A percentile compares a stretch with the other conserved stretches of the same genome.
These are phyloP conservation scores for Erodium trifolium DNA, from an alignment of 441 rosid species.

Conservation along the genomic window DNA sequence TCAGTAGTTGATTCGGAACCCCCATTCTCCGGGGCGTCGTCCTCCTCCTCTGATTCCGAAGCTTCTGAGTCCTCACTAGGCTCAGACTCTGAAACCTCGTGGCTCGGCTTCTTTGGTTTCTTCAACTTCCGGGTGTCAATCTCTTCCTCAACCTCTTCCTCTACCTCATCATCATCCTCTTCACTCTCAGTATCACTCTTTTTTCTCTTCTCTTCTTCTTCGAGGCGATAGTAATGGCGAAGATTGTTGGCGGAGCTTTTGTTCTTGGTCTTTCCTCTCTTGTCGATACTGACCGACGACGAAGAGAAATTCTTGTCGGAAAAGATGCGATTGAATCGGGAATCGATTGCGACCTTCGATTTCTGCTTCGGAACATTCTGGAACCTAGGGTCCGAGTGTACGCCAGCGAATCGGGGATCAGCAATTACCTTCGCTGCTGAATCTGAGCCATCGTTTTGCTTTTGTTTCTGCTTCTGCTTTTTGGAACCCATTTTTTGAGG, in stretches of 20 bases:
- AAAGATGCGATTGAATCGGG: slow-evolving; percentile 54
- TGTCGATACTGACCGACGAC: slow-evolving; percentile 48
- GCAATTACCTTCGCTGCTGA: slow-evolving; percentile 24
- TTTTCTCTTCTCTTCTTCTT: slow-evolving; percentile 23
- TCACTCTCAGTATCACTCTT: slow-evolving; percentile 14
- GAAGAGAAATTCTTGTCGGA: slow-evolving; percentile 45
- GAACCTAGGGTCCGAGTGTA: slow-evolving; percentile 72
- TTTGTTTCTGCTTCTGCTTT: slow-evolving; percentile 18
- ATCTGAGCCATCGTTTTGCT: slow-evolving; percentile 9
- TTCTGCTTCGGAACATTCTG: slow-evolving; percentile 52
- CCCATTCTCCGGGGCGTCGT: slow-evolving; percentile 22
- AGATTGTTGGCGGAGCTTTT: slow-evolving; percentile 32
- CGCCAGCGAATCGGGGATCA: slow-evolving; percentile 58
- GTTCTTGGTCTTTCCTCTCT: slow-evolving; percentile 62
- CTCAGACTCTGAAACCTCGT: slow-evolving; percentile 5
- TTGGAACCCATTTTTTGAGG: slow-evolving; percentile 42
- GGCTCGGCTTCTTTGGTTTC: slow-evolving; percentile 15
- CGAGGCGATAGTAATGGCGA: slow-evolving; percentile 52
- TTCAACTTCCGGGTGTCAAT: slow-evolving; percentile 26
- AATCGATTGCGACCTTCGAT: slow-evolving; percentile 61
- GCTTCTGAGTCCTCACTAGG: slow-evolving; percentile 21
- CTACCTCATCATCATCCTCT: slow-evolving; percentile 13
- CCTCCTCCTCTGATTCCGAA: slow-evolving; percentile 21
- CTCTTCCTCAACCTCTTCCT: slow-evolving; percentile 25
- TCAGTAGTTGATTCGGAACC: slow-evolving; percentile 24